These are phyloP conservation scores for Talaromyces islandicus DNA, from an alignment of 2,329 filamentous ascomycete genomes.

Conservation along the genomic window DNA sequence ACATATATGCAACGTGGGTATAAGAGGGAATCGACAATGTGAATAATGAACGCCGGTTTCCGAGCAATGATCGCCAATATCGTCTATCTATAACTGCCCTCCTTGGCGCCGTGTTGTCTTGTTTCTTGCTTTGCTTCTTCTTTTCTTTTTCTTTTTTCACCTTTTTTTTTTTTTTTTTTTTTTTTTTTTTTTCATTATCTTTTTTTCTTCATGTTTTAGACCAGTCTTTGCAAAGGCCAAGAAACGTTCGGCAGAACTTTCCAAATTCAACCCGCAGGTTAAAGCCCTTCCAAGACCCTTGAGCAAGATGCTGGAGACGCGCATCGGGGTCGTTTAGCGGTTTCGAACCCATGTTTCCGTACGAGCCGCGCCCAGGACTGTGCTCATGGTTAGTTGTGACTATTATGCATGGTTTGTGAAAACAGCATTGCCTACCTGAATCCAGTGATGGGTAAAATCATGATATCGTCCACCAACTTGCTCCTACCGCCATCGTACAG, in stretches of 20 bases:
- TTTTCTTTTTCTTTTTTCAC: neutral
- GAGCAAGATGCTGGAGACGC: conserved; percentile 23
- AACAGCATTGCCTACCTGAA: conserved; percentile 22
- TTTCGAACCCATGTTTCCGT: conserved; percentile 29
- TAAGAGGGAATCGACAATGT: neutral
- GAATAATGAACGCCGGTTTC: neutral
- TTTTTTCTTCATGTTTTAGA: conserved; percentile 13
- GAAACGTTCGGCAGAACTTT: conserved; percentile 26
- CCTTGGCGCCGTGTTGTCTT: neutral
- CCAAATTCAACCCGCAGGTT: conserved; percentile 22
- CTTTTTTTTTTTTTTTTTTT: neutral
- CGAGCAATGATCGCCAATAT: neutral
- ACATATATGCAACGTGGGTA: neutral
- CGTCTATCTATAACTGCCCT: neutral
- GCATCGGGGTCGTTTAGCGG: conserved; percentile 22
- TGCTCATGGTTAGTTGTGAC: neutral
- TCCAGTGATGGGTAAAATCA: conserved; percentile 29
- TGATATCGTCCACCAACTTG: conserved; percentile 24
- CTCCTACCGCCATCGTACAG: conserved; percentile 21
- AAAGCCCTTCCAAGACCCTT: conserved; percentile 25
- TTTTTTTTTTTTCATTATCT: neutral
- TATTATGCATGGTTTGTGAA: neutral
- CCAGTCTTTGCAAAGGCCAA: conserved; percentile 27
- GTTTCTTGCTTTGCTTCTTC: neutral
- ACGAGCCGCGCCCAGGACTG: conserved; percentile 21